These are phyloP conservation scores for Phaeosphaeria sp. DNA, from an alignment of 2,329 filamentous ascomycete species.

Conservation along the genomic window DNA sequence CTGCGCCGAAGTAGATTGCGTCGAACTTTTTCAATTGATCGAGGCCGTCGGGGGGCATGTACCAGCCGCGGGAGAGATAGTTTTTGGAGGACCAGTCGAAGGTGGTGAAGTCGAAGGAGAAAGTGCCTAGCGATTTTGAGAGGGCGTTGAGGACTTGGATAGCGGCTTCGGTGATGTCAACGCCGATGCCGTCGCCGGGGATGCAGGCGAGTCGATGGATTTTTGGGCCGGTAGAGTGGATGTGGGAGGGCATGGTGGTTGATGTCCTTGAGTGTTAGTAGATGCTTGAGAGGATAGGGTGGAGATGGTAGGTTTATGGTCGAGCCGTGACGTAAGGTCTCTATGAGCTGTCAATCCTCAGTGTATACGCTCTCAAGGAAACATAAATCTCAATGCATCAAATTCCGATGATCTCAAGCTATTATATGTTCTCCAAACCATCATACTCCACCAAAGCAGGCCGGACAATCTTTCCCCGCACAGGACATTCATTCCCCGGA, in stretches of 20 bases:
- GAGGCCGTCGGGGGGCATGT: conserved; percentile 60
- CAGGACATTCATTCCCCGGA: conserved; percentile 2
- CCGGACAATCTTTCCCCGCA: neutral
- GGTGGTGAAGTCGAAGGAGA: conserved; percentile 59
- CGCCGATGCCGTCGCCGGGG: conserved; percentile 43
- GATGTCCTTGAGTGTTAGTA: neutral
- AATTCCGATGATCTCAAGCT: neutral
- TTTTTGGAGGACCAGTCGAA: conserved; percentile 59
- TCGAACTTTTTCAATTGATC: conserved; percentile 60
- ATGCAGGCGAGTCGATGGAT: conserved; percentile 46
- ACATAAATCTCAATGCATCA: neutral
- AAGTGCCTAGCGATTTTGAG: conserved; percentile 52
- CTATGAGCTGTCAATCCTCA: neutral
- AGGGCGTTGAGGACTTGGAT: conserved; percentile 49
- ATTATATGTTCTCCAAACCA: neutral
- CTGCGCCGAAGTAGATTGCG: conserved; percentile 66
- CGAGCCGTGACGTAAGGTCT: neutral
- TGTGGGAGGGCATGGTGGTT: conserved; percentile 31
- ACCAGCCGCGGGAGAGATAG: conserved; percentile 60
- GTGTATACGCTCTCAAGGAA: neutral
- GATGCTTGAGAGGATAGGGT: too few species aligned
- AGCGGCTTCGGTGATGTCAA: conserved; percentile 39
- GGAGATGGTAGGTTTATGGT: neutral
- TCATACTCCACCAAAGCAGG: neutral
- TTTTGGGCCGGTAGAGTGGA: conserved; percentile 21